Conservation (phyloP, 345 rosid species). For the Gossypioides kirkii region DNA sequence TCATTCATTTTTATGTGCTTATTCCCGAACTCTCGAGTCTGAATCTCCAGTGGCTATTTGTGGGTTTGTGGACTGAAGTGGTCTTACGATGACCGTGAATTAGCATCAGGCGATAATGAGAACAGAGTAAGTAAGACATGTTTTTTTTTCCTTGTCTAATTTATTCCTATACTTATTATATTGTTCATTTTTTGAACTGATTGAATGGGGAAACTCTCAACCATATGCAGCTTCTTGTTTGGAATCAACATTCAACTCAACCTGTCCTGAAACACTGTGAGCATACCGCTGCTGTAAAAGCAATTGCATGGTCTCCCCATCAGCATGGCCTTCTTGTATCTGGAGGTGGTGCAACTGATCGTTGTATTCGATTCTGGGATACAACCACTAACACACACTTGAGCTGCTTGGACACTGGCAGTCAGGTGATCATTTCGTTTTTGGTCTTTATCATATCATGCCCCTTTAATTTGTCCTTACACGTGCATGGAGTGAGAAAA, state of each 20-base stretch:
- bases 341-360: conserved; percentile 94
- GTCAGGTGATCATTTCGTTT: conserved; percentile 49
- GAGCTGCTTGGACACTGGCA: conserved; percentile 86
- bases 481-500: background rate
- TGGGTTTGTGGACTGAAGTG: conserved; percentile 96
- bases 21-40: conserved; percentile 12
- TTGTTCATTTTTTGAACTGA: background rate
- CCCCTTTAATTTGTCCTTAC: background rate
- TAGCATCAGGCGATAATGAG: conserved; percentile 99
- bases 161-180: background rate
- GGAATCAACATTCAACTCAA: conserved; percentile 94
- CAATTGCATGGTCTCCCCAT: conserved; percentile 99
- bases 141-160: background rate
- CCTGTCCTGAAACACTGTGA: conserved; percentile 82
- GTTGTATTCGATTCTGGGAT: conserved; percentile 97
- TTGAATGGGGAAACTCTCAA: conserved; percentile 11
- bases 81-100: conserved; percentile 94
- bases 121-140: conserved; percentile 51
- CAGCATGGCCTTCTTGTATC: conserved; percentile 94
- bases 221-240: conserved; percentile 72
- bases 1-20: background rate
- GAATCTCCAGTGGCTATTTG: conserved; percentile 16
- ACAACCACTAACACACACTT: conserved; percentile 81
- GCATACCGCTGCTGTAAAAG: conserved; percentile 96
- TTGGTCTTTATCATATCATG: background rate